Base-by-base conservation (phyloP, 257 asterid genomes). In the Capsicum chinense region DNA sequence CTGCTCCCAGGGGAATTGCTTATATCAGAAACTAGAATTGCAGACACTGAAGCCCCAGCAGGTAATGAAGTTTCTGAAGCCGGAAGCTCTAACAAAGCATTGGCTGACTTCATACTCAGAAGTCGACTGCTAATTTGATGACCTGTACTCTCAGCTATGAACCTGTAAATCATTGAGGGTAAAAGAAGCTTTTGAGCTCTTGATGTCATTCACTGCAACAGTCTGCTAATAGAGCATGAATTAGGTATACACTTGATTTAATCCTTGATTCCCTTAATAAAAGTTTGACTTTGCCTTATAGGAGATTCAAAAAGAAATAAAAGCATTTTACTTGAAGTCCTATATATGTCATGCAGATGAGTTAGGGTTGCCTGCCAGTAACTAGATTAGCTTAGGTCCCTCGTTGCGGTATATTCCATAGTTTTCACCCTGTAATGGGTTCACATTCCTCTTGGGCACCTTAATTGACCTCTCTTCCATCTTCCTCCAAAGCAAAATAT, bases 81-180 rank as follows among this genome's bases (percentile, higher is more conserved):
- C 60, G 97, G 98, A 86, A 96, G 87, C 88, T 85, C 97, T 88
- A 96, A 85, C 74, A 96, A 93, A 67, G 97, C 97, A 90, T 93
- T 96, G 81, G 99, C 98, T 59, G 98, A 93, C 89, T 91, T 96
- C 98, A 96, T 94, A 88, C 97, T 93, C 87, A 93, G 88, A 42
- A 96, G 98, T 50, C 98, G 94, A 83, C 98, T 96, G 85, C 99
- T 96, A 81, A 87, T 85, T 90, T 94, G 99, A 85, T 90, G 92
- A 13, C 98, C 99, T 17, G 98, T 94, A 91, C 98, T 96, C 92
- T 93, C 98, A 83, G 98, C 98, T 81, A 91, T 90, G 90, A 96
- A 96, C 69, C 98, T 96, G 90, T 80, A 84, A 79, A 56, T 84
- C 66, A 84, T 80, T n/a, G 37, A 81, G 80, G 6, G 62, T 0